These are phyloP conservation scores for Trametes polyzona DNA, from an alignment of 1,284 basidiomycete genomes.

Conservation along the genomic window DNA sequence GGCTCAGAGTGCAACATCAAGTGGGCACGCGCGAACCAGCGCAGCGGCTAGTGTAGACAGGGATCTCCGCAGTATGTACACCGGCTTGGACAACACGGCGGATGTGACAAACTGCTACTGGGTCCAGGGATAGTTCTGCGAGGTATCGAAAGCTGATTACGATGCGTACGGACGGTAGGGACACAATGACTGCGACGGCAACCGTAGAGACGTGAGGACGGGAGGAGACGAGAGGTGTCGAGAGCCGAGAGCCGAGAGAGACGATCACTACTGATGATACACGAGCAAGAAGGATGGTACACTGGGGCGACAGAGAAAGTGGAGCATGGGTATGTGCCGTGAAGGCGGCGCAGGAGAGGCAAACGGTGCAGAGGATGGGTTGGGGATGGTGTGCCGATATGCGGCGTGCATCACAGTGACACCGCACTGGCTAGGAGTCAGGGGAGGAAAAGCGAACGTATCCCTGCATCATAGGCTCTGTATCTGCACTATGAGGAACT, in stretches of 20 bases:
- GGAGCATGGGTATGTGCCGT: constrained; percentile 14
- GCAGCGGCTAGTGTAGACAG: background rate
- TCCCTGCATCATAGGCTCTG: constrained; percentile 61
- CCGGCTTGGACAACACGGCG: constrained; percentile 11
- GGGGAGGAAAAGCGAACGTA: background rate
- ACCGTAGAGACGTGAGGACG: constrained; percentile 1
- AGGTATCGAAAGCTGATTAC: constrained; percentile 11
- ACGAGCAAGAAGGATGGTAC: constrained; percentile 21
- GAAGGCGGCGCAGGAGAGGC: background rate
- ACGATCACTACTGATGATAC: constrained; percentile 26
- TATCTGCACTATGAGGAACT: constrained; percentile 93
- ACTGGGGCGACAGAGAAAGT: constrained; percentile 12
- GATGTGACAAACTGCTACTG: constrained; percentile 9
- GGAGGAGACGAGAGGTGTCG: background rate
- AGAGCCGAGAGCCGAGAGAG: constrained; percentile 6
- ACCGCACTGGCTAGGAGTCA: constrained; percentile 13
- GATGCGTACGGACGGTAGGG: constrained; percentile 9
- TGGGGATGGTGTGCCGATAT: no score
- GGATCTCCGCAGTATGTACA: constrained; percentile 11
- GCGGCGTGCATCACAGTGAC: constrained; percentile 3
- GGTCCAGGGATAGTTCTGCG: constrained; percentile 14
- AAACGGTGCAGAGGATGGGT: no score
- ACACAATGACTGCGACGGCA: constrained; percentile 11
- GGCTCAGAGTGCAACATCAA: background rate
- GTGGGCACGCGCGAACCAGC: constrained; percentile 9